Evolutionary conservation across 1,284 basidiomycete genomes (phyloP).

Genomic region (Ustilago nuda): DNA sequence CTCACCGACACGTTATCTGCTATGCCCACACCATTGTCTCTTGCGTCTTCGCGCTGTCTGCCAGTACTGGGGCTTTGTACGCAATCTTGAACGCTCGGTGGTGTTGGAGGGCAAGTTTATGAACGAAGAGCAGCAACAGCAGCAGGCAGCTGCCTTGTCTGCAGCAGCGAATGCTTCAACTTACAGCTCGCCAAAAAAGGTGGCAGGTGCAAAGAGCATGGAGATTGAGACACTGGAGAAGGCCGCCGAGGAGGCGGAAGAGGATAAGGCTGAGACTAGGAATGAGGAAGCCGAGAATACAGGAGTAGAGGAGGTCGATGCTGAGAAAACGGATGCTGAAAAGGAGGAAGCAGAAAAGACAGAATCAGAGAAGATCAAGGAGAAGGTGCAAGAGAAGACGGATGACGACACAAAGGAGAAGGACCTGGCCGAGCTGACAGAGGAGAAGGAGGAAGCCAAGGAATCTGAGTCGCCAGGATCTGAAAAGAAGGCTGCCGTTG

Average conservation of each 20-base stretch:
- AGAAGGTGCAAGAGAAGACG: conserved; percentile 28
- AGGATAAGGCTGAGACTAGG: background rate
- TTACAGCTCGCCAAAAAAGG: conserved; percentile 19
- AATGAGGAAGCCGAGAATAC: conserved; percentile 1
- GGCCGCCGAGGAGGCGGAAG: conserved; percentile 36
- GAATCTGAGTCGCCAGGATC: conserved; percentile 8
- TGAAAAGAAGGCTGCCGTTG: conserved; percentile 19
- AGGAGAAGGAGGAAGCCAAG: conserved; percentile 5
- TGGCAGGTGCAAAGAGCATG: conserved; percentile 21
- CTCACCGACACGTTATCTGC: conserved; percentile 57
- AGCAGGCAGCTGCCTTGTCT: background rate
- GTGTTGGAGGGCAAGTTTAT: conserved; percentile 66
- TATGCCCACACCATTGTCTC: conserved; percentile 67
- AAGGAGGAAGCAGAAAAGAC: conserved; percentile 20
- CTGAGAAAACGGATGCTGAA: background rate
- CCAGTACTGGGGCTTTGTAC: conserved; percentile 66
- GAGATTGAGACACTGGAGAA: conserved; percentile 39
- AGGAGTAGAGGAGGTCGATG: background rate
- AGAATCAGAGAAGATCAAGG: conserved; percentile 43
- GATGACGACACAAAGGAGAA: conserved; percentile 2
- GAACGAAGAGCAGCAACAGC: conserved; percentile 42
- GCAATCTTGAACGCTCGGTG: conserved; percentile 64
- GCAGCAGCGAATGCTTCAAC: conserved; percentile 21
- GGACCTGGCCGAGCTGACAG: background rate
- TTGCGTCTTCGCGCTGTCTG: conserved; percentile 61